Evolutionary conservation across 1,139 yeast genomes (phyloP), one percentile per base, ranked within the genome.

Genomic region (Geotrichum reessii): DNA sequence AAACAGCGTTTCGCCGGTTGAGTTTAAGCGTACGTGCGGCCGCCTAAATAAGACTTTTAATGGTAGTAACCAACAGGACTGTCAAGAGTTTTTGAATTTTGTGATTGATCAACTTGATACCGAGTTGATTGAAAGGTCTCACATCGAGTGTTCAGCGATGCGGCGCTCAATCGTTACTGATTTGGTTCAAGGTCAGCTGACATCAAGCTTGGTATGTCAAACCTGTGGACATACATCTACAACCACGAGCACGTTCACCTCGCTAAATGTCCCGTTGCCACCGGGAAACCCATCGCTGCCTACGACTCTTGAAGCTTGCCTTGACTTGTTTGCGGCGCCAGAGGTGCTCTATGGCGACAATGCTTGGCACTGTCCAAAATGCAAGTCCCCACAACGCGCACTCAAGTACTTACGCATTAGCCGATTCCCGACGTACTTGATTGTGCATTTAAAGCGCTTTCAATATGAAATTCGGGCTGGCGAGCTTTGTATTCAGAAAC

Each of bases 1-100:
- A 33, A 33, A 33, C n/a, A 33, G 7, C 77, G 75, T 46, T 79
- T 81, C 82, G 5, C 91, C 93, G 0, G 66, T 72, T 11, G 78
- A 79, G 21, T 82, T 87, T 67, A 87, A 87, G 68, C 75, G 76
- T 58, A 81, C 87, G 6, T 76, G 85, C 51, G 95, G 95, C 0
- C 78, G 84, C 1, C 72, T 86, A 22, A 83, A 90, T 17, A 82
- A 87, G 0, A 80, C 83, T 33, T 89, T 88, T 72, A 81, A 82
- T 14, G 84, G 86, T n/a, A 76, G 74, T 64, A 91, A 88, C 58
- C 98, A 93, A 71, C 98, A 93, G 69, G 99, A 93, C 71, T 88
- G 96, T 64, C 91, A 91, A 60, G 98, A 93, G 69, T 91, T 91
- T 69, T 77, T 93, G 63, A 88, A 87, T 57, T 91, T 89, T 67